These are phyloP conservation scores for Punica granatum DNA, from an alignment of 345 rosid species.

Conservation along the genomic window DNA sequence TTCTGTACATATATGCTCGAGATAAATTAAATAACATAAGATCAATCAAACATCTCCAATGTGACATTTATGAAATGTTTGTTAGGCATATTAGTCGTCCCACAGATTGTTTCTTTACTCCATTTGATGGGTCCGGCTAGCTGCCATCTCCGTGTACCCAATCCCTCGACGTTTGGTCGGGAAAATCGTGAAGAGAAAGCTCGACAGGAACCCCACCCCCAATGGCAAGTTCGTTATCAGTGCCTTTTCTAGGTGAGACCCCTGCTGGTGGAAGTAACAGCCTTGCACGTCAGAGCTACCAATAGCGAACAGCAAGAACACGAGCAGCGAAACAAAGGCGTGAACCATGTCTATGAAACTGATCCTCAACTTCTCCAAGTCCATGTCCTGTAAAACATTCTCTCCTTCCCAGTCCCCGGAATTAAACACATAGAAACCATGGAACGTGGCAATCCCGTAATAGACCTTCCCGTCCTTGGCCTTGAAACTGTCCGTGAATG, in stretches of 20 bases:
- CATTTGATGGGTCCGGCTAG: neutral
- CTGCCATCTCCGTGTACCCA: conserved; percentile 17
- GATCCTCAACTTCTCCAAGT: conserved; percentile 11
- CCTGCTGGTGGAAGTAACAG: conserved; percentile 24
- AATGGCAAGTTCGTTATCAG: conserved; percentile 28
- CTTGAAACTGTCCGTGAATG: conserved; percentile 44
- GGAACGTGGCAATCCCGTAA: conserved; percentile 36
- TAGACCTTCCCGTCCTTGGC: conserved; percentile 27
- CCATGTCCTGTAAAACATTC: neutral
- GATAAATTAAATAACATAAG: neutral
- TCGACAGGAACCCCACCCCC: conserved; percentile 27
- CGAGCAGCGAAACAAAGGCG: conserved; percentile 31
- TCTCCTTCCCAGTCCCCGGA: neutral
- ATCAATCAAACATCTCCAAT: no score
- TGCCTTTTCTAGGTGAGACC: conserved; percentile 12
- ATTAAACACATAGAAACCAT: conserved; percentile 29
- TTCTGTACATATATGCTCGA: neutral
- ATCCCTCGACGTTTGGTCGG: conserved; percentile 51
- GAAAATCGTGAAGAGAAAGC: conserved; percentile 38
- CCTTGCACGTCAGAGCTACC: conserved; percentile 27
- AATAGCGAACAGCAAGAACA: conserved; percentile 45
- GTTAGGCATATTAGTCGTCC: neutral
- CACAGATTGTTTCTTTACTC: neutral
- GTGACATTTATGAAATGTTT: neutral
- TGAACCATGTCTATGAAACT: conserved; percentile 34